Base-by-base conservation (phyloP, 768 basidiomycete genomes). In the Trametes coccinea region DNA sequence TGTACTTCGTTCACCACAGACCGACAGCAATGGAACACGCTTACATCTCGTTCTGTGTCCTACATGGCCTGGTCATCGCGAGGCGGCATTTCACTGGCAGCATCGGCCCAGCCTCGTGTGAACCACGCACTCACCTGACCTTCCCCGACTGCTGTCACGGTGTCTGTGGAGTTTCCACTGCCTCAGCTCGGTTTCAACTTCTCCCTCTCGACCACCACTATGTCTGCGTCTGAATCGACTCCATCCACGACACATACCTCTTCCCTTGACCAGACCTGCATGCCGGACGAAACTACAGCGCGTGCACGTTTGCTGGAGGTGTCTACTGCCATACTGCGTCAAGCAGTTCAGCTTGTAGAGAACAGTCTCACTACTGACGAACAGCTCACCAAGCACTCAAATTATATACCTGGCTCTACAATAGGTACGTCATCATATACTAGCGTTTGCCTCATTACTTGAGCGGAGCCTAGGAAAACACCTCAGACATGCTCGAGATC, bases 391-490 rank as follows among this genome's bases (percentile, higher is more conserved):
- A 78, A 79, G 14, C 78, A 82, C 56, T 92, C 91, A n/a, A 81
- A 84, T 69, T 86, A 82, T 68, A 79, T 94, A 53, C 90, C 91
- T n/a, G 92, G 92, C 14, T 92, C 91, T 9, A 93, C 92, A 5
- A 94, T 94, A 59, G 92, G 92, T 91, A 73, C 60, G 72, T 67
- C 56, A 5, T 39, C 39, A 48, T 47, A 43, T 34, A 43, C 55
- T n/a, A 39, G 50, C 16, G 54, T 13, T 4, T 27, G 4, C 31
- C 10, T 45, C 37, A 50, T 17, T 46, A 47, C 44, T 43, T 13
- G 14, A 39, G 2, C 14, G 40, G 2, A 4, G 5, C 54, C 17
- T 29, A 93, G 92, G 92, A 51, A 94, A 94, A 75, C 92, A 94
- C 71, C 71, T 94, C 45, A 85, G 92, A 41, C 92, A 94, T 78